Conservation (phyloP, 345 rosid genomes). For the Hirschfeldia incana region DNA sequence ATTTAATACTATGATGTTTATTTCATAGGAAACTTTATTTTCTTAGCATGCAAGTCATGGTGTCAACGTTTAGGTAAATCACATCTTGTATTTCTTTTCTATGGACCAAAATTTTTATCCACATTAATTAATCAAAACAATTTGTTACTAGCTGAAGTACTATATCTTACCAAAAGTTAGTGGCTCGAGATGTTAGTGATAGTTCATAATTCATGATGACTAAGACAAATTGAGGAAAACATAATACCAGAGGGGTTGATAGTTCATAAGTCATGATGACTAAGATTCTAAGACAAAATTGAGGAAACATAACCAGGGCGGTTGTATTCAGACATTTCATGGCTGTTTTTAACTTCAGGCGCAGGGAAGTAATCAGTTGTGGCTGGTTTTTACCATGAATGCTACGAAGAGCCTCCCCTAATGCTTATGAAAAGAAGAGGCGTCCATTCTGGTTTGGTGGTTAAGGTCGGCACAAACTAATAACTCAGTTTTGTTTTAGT, state of each 20-base stretch:
- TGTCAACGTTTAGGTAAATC: no score
- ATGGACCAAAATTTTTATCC: no score
- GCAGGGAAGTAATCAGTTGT: constrained; percentile 82
- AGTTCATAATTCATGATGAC: not conserved
- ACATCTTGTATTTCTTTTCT: no score
- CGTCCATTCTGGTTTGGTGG: constrained; percentile 84
- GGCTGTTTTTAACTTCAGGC: constrained; percentile 55
- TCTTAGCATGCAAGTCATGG: no score
- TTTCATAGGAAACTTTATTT: no score
- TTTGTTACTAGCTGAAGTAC: no score
- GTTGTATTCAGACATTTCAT: constrained; percentile 15
- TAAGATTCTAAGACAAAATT: no score
- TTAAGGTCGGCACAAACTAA: constrained; percentile 58
- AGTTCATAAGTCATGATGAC: not conserved
- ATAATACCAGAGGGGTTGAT: no score
- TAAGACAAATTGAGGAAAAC: no score
- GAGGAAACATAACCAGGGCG: not conserved
- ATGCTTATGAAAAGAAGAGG: constrained; percentile 99
- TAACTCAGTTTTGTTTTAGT: no score
- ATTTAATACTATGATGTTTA: not conserved
- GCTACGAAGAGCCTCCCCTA: constrained; percentile 81
- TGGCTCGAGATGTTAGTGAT: not conserved
- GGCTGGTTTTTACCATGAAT: constrained; percentile 92
- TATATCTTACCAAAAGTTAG: not conserved
- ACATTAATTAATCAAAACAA: no score